phyloP scores from a whole-genome alignment of 495 filamentous ascomycete species.

The Acidomyces sp. region DNA sequence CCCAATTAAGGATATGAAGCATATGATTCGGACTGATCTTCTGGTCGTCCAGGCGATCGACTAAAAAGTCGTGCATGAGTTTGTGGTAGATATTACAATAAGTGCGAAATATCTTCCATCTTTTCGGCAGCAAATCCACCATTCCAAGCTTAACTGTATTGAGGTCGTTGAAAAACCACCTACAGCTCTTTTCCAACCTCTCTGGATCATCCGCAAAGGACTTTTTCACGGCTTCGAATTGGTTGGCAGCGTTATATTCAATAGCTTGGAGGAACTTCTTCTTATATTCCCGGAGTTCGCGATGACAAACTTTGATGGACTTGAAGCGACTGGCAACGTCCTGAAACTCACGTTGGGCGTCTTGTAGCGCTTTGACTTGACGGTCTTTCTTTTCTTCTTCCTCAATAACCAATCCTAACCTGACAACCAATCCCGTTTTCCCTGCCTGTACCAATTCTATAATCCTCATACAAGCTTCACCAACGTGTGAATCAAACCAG shows the following conservation, averaged over 20 bases:
- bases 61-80: slow-evolving; percentile 87
- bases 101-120: slow-evolving; percentile 90
- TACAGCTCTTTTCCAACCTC: slow-evolving; percentile 68
- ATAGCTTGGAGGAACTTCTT: slow-evolving; percentile 82
- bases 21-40: slow-evolving; percentile 64
- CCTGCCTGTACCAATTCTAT: slow-evolving; percentile 73
- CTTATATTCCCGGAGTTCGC: slow-evolving; percentile 89
- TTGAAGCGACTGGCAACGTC: slow-evolving; percentile 88
- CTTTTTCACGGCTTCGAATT: slow-evolving; percentile 61
- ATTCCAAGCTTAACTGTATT: slow-evolving; percentile 85
- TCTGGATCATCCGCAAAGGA: slow-evolving; percentile 71
- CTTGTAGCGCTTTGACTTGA: slow-evolving; percentile 75
- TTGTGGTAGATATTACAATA: slow-evolving; percentile 82
- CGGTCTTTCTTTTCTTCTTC: slow-evolving; percentile 94
- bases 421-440: slow-evolving; percentile 77
- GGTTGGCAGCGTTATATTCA: slow-evolving; percentile 52
- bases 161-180: slow-evolving; percentile 96
- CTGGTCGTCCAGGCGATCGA: slow-evolving; percentile 70
- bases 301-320: slow-evolving; percentile 80
- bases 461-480: slow-evolving; percentile 72
- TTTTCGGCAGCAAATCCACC: slow-evolving; percentile 79
- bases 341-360: slow-evolving; percentile 86
- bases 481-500: slow-evolving; percentile 92
- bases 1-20: slow-evolving; percentile 86
- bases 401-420: slow-evolving; percentile 79